Evolutionary conservation across 192 early-diverging fungal species (phyloP).

Genomic region (Coemansia umbellata): DNA sequence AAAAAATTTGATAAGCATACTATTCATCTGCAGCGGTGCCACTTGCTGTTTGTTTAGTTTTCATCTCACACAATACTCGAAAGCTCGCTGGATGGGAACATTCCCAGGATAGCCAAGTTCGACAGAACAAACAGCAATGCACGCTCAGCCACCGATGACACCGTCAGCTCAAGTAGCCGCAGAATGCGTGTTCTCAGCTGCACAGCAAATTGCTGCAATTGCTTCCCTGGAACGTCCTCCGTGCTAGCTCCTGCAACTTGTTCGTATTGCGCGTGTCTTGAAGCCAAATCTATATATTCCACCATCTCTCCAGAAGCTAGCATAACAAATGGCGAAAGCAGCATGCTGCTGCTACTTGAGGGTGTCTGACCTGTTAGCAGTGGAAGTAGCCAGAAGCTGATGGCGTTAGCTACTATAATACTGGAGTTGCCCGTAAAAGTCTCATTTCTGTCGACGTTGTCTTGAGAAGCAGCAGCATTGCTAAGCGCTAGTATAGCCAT

Average conservation of each 20-base stretch:
- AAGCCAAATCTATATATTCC: conserved; percentile 6
- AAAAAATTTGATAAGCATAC: no score
- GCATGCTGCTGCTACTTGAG: neutral
- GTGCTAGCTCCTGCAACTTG: neutral
- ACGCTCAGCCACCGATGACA: neutral
- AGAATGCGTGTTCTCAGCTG: conserved; percentile 23
- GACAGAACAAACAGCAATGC: conserved; percentile 14
- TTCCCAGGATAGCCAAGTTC: conserved; percentile 20
- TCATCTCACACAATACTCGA: conserved; percentile 16
- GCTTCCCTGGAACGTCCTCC: neutral
- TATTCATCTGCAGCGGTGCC: no score
- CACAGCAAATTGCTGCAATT: conserved; percentile 15
- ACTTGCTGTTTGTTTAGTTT: no score
- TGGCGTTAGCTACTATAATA: neutral
- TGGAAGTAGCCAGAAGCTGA: conserved; percentile 26
- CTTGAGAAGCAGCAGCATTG: neutral
- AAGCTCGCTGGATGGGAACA: conserved; percentile 19
- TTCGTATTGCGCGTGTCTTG: neutral
- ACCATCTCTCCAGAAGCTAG: conserved; percentile 13
- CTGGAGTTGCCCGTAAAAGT: neutral
- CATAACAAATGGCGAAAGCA: neutral
- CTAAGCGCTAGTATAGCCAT: conserved; percentile 30
- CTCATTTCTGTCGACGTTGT: neutral
- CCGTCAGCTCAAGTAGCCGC: conserved; percentile 23
- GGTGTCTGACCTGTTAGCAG: conserved; percentile 14